phyloP scores from a whole-genome alignment of 1,284 basidiomycete species.

The Puccinia horiana region DNA sequence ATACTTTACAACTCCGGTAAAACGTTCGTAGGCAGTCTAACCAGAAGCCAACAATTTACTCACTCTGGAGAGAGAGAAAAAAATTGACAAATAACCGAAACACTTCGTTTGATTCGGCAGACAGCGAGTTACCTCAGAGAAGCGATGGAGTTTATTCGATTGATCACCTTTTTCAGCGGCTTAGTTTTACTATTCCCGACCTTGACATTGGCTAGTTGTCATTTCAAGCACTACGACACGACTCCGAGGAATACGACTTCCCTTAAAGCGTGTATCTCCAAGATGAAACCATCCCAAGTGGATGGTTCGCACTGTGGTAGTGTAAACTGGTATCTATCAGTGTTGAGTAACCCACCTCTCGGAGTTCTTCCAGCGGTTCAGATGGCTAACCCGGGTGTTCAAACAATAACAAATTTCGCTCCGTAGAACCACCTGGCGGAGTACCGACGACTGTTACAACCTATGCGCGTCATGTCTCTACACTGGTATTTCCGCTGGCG shows the following conservation, averaged over 20 bases:
- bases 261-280: neutral
- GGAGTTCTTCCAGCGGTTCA: neutral
- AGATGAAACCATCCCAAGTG: slow-evolving; percentile 21
- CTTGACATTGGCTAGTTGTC: neutral
- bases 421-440: neutral
- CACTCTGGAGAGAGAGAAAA: neutral
- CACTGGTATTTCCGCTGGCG: slow-evolving; percentile 8
- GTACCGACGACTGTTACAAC: neutral
- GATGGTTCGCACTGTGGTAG: slow-evolving; percentile 14
- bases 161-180: neutral
- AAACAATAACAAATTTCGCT: neutral
- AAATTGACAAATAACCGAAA: too few relatives aligned
- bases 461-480: slow-evolving; percentile 7
- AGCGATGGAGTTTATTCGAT: slow-evolving; percentile 5
- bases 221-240: slow-evolving; percentile 4
- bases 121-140: neutral
- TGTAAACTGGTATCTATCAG: slow-evolving; percentile 25
- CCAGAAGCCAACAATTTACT: neutral
- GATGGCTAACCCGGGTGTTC: neutral
- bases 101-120: neutral
- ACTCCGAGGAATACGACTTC: neutral
- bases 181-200: neutral
- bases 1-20: neutral
- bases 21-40: too few relatives aligned
- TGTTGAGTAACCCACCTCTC: neutral